Evolutionary conservation across 768 basidiomycete genomes (phyloP), one percentile per base, ranked within the genome.

Genomic region (Pisolithus tinctorius): DNA sequence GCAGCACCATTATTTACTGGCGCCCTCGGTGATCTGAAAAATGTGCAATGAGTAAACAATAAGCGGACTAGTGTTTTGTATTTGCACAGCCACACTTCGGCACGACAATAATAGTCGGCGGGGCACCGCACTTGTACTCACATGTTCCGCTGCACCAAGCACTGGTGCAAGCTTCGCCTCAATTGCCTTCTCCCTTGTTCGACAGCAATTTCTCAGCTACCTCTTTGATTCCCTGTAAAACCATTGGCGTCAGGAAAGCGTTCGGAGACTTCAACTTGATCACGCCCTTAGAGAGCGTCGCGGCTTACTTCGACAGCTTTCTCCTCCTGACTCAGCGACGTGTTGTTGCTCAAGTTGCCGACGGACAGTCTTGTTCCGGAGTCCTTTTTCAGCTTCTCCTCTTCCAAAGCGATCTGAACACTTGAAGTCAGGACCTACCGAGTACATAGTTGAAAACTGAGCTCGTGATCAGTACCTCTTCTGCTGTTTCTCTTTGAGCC

Each of bases 351-450:
- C 47, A 14, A 63, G 42, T 17, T 65, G 61, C 29, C 55, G 57
- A 40, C 59, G 30, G 6, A 65, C 61, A n/a, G 31, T 64, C 63
- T 4, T 9, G 55, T 25, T 34, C 56, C 2, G 63, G n/a, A 65
- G 39, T 64, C 59, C 6, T 49, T 48, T 45, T 54, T 51, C 13
- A 64, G 54, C 31, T 65, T 49, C 29, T 36, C 46, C 6, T 65
- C 58, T 29, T 64, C 44, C 4, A 58, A 54, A 1, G 60, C 59
- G 9, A 64, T 63, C 63, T 64, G 25, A 23, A 14, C 26, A 4
- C 25, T 6, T 14, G 34, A 34, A 4, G 14, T 34, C 11, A 34
- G 11, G 11, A 13, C 13, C 34, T n/a, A 34, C 11, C 34, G 11
- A 11, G 20, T 20, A 20, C 20, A 20, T 20, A 20, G 20, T 20